Evolutionary conservation across 371 early-diverging fungal genomes (phyloP), one percentile per base, ranked within the genome.

Genomic region (Mortierella polycephala): DNA sequence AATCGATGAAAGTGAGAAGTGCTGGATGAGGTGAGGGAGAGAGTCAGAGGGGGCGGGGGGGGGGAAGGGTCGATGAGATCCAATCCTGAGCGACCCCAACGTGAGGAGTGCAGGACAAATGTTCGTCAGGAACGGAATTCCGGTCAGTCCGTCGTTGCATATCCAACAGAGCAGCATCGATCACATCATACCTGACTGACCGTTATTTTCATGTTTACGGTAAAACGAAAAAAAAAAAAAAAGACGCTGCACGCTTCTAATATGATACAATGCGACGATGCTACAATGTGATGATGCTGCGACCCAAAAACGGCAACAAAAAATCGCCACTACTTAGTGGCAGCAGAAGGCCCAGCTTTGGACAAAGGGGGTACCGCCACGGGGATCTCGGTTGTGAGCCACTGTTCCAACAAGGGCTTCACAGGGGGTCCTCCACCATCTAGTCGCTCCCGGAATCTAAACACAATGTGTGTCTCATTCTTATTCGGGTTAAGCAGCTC

Each of bases 401-500:
- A 89, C 50, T 85, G 77, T 56, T 87, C 85, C 18, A 89, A 57
- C 18, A 89, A 81, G 0, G 88, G 82, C 59, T 86, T 83, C 1
- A 89, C 90, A 0, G 88, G 84, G 0, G 86, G 88, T 9, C 86
- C 88, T 2, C 87, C 88, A 30, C 77, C 80, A 68, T 88, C 88
- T 14, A 88, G 62, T 16, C 87, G 86, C 49, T 89, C 90, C 41
- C 88, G 54, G 53, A 88, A 91, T 37, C 84, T 80, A 52, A 91
- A 85, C 12, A 74, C 81, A 41, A 91, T 82, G 18, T 62, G 54
- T 23, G 62, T 74, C 9, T 85, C 71, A 7, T 81, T 76, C 49
- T 72, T 81, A 14, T 85, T 76, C 2, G 84, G 85, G 44, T 83
- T 81, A 53, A 87, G 61, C 9, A 85, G 69, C 52, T 83, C 79